Evolutionary conservation across 495 filamentous ascomycete genomes (phyloP), one percentile per base, ranked within the genome.

Genomic region (Penicillium paradoxum): DNA sequence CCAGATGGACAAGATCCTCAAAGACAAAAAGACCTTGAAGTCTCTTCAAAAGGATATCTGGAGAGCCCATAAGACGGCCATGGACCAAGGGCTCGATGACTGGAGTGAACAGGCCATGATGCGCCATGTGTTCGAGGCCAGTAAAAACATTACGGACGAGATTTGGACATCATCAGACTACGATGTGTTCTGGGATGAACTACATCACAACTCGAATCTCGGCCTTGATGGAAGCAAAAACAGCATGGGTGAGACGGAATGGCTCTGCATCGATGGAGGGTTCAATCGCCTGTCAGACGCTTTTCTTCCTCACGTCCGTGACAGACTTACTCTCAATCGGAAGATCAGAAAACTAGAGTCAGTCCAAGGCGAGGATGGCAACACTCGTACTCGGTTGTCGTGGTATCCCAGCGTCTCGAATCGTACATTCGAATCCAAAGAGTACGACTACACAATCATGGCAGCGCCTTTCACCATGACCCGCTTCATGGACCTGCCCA

Each of bases 371-470:
- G 22, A 11, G 3, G 27, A 44, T 22, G 34, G 45, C 15, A 43
- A 34, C 13, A 49, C 47, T 8, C 43, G 44, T n/a, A 62, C 58
- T 7, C 51, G 51, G 17, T 42, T 66, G 2, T 66, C 60, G 25
- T 67, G 64, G 64, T 62, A 55, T 33, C 58, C 56, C 8, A 49
- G 39, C 19, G 42, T 57, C 27, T 53, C 42, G 8, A 62, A 67
- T 32, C 54, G 61, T 14, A 64, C 58, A 17, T 56, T 27, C 33
- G 51, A 68, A 36, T 54, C 50, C 7, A 57, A 51, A 39, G 55
- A 65, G 24, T 68, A 63, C 37, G 65, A 68, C 46, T 65, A 68
- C 45, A 61, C 57, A 10, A 59, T 68, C 49, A 63, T 63, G 54
- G 59, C 65, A n/a, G 55, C 57, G 0, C 65, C 65, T 18, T 68